Percentiles rank a stretch among this genome's conserved stretches.
phyloP scores from a whole-genome alignment of 352 stramenopile genomes.

The Elongisporangium anandrum region DNA sequence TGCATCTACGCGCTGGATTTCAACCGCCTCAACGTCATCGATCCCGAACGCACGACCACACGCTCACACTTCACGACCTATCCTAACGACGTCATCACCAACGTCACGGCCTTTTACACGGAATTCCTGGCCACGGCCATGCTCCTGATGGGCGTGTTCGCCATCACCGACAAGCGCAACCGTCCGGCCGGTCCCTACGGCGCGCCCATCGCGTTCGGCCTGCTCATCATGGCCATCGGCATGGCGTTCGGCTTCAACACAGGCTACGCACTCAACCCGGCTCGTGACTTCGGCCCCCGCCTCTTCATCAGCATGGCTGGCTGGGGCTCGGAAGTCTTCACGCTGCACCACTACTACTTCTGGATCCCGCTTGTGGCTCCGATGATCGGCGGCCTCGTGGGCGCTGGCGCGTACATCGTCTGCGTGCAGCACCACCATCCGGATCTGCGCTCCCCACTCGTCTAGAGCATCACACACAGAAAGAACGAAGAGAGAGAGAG shows the following conservation, averaged over 20 bases:
- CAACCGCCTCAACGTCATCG: conserved; percentile 16
- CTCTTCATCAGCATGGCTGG: conserved; percentile 41
- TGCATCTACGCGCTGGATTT: conserved; percentile 23
- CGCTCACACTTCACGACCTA: conserved; percentile 25
- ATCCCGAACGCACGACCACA: conserved; percentile 17
- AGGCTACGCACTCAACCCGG: conserved; percentile 40
- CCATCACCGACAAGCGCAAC: conserved; percentile 19
- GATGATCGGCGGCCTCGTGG: conserved; percentile 30
- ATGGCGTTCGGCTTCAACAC: conserved; percentile 37
- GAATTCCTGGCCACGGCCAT: conserved; percentile 22
- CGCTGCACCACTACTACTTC: conserved; percentile 45
- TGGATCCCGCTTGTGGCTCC: conserved; percentile 53
- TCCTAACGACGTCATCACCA: conserved; percentile 13
- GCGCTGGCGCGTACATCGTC: conserved; percentile 39
- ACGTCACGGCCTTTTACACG: conserved; percentile 23
- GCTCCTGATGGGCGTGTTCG: conserved; percentile 25
- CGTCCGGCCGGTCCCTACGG: conserved; percentile 11
- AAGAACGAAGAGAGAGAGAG: conserved; percentile 2
- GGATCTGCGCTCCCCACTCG: conserved; percentile 5
- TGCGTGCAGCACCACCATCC: conserved; percentile 54
- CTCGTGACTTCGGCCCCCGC: conserved; percentile 42
- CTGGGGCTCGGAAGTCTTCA: conserved; percentile 55
- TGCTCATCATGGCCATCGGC: conserved; percentile 32
- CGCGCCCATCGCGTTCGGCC: conserved; percentile 19
- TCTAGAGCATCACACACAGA: conserved; percentile 6